Percentiles rank a stretch among this genome's conserved stretches.
Evolutionary conservation across 1,284 basidiomycete genomes (phyloP).

Genomic region (Tetrapyrgos nigripes): DNA sequence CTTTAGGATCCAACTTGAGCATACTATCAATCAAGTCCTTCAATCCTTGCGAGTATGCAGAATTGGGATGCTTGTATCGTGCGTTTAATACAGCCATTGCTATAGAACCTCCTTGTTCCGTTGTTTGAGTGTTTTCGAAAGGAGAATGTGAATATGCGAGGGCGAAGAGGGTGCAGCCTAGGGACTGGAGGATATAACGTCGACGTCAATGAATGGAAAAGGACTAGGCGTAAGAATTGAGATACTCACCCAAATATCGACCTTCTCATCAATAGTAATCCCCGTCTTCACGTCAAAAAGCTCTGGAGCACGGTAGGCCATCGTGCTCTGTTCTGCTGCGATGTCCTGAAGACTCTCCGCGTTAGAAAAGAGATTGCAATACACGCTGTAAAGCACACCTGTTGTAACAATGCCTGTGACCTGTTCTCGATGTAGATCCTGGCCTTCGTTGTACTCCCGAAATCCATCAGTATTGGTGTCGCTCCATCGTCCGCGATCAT

Average conservation of each 20-base stretch:
- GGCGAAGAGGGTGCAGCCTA: constrained; percentile 92
- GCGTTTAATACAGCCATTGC: constrained; percentile 95
- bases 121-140: constrained; percentile 89
- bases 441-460: constrained; percentile 89
- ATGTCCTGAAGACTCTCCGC: constrained; percentile 68
- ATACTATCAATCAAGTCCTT: constrained; percentile 84
- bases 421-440: constrained; percentile 81
- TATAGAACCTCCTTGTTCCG: constrained; percentile 89
- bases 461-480: constrained; percentile 96
- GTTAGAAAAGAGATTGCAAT: not conserved
- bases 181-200: constrained; percentile 58
- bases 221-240: constrained; percentile 11
- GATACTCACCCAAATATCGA: constrained; percentile 89
- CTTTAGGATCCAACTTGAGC: constrained; percentile 81
- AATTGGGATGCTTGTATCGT: constrained; percentile 86
- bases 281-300: constrained; percentile 96
- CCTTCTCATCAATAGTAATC: constrained; percentile 86
- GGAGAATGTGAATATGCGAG: constrained; percentile 93
- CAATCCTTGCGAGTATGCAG: constrained; percentile 82
- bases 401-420: constrained; percentile 86
- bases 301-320: constrained; percentile 96
- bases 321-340: constrained; percentile 94
- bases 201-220: not conserved
- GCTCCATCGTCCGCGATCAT: constrained; percentile 93
- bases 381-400: constrained; percentile 48